Base-by-base conservation (phyloP, 2,329 filamentous ascomycete species). In the Chalaropsis ovoidea region DNA sequence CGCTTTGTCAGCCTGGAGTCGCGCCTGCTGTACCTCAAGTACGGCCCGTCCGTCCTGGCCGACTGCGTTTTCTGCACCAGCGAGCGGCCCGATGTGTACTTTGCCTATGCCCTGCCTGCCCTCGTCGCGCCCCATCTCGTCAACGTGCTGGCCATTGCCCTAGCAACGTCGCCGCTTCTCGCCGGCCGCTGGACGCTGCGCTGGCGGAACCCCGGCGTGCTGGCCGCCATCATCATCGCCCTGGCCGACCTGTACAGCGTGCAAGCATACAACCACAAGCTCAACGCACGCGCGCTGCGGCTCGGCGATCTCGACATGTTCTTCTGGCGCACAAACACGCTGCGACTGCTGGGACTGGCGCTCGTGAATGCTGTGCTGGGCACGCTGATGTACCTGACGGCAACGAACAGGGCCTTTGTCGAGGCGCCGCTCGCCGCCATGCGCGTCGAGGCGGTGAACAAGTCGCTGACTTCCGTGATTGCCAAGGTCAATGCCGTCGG, bases 41-140 rank as follows among this genome's bases (percentile, higher is more conserved):
- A 85, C 75, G 94, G 94, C 1, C 89, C 91, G 0, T 80, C 83
- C 42, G 84, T 86, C 8, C 74, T 97, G 45, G 79, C 86, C 24
- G 79, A 84, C 67, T 97, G 92, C 74, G 81, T 84, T n/a, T 96
- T 95, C 77, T 96, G 92, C 81, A 80, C 77, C 62, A 76, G 83
- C n/a, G 86, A 89, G 67, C 84, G 88, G 61, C 81, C 84, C 4
- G 78, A 77, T 45, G 84, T 82, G 52, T 96, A 91, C 77, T 81
- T 95, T 61, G 82, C 89, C 73, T 97, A 95, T 76, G 86, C 88
- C 15, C 76, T 95, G 0, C 89, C 93, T 0, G 79, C 83, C 31
- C 77, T 95, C 7, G 71, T 92, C 1, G 78, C 84, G 15, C 87
- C 89, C n/a, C 93, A 99, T 75, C 77, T 97, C 8, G 72, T 86